Percentiles rank a stretch among this genome's conserved stretches.
These are phyloP conservation scores for Fonsecaea pedrosoi DNA, from an alignment of 2,329 filamentous ascomycete species.

Conservation along the genomic window DNA sequence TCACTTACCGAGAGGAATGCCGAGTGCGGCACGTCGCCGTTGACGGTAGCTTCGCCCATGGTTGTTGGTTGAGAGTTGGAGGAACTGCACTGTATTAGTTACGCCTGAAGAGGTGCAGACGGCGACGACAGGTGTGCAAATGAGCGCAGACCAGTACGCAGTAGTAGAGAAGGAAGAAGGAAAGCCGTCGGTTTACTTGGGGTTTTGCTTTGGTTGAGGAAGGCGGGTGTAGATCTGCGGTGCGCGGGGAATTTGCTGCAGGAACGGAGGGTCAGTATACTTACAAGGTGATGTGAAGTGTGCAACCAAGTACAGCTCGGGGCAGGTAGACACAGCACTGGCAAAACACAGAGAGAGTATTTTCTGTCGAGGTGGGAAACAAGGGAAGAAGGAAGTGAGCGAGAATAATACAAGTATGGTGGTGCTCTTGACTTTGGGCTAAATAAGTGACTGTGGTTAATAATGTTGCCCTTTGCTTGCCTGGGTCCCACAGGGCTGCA, in stretches of 20 bases:
- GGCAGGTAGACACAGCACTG: neutral
- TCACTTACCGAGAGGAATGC: conserved; percentile 45
- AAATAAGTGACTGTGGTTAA: neutral
- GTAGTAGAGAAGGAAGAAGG: neutral
- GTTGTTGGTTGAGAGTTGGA: conserved; percentile 13
- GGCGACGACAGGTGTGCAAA: neutral
- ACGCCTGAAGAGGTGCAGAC: neutral
- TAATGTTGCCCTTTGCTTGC: neutral
- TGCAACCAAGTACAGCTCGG: neutral
- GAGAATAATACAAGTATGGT: conserved; percentile 8
- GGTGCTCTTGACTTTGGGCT: neutral
- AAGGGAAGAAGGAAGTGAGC: conserved; percentile 5
- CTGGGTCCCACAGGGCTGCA: neutral
- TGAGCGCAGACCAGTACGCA: neutral
- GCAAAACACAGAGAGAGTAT: conserved; percentile 4
- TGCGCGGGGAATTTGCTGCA: conserved; percentile 5
- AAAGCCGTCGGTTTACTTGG: neutral
- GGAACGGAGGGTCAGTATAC: neutral
- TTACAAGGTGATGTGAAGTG: neutral
- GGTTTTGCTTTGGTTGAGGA: neutral
- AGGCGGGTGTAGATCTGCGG: neutral
- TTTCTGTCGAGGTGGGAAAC: neutral
- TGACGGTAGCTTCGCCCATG: conserved; percentile 56
- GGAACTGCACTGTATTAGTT: neutral
- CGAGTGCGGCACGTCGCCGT: conserved; percentile 54